These are phyloP conservation scores for Talaromyces ruber DNA, from an alignment of 495 filamentous ascomycete genomes.

Conservation along the genomic window DNA sequence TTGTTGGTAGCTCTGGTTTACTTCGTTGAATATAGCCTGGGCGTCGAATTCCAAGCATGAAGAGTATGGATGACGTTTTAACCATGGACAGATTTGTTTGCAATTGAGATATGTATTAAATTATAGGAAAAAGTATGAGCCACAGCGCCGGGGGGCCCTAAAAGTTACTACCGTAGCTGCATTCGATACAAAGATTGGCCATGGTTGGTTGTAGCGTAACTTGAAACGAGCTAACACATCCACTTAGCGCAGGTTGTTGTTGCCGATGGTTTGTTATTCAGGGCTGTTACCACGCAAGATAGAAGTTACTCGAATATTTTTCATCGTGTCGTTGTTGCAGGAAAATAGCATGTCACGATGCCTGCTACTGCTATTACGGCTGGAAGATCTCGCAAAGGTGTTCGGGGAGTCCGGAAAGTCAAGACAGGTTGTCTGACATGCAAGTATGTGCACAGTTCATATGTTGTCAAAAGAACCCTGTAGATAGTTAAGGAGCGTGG, in stretches of 20 bases:
- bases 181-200: not conserved
- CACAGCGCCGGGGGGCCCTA: too few relatives aligned
- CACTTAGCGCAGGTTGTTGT: not conserved
- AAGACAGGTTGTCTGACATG: conserved; percentile 7
- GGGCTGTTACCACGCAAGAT: not conserved
- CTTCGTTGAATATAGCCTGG: too few relatives aligned
- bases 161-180: too few relatives aligned
- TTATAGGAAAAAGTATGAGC: too few relatives aligned
- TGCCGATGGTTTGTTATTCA: not conserved
- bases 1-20: too few relatives aligned
- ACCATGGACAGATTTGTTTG: too few relatives aligned
- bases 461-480: too few relatives aligned
- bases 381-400: not conserved
- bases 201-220: not conserved
- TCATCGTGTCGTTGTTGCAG: not conserved
- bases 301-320: not conserved
- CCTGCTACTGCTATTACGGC: not conserved
- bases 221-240: not conserved
- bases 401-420: conserved; percentile 4
- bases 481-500: too few relatives aligned
- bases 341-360: not conserved
- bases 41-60: too few relatives aligned
- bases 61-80: too few relatives aligned
- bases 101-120: too few relatives aligned
- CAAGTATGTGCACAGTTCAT: conserved; percentile 7